A percentile compares a stretch with the other conserved stretches of the same genome.
Conservation (phyloP, 495 filamentous ascomycete species). For the Arthonia radiata region DNA sequence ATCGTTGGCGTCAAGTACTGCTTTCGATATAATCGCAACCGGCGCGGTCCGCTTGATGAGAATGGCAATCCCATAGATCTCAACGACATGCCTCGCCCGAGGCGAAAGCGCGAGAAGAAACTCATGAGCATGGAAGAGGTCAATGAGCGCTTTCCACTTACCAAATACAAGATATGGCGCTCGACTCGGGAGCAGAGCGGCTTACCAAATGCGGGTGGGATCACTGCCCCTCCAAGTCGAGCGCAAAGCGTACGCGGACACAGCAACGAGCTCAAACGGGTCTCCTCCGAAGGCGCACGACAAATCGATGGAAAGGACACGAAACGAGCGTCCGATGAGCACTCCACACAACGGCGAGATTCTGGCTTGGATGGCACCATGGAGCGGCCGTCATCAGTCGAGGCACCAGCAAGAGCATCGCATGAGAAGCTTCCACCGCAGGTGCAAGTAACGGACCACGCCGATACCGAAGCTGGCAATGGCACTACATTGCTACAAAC, state of each 20-base stretch:
- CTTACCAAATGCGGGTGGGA: slow-evolving; percentile 60
- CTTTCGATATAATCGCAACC: slow-evolving; percentile 90
- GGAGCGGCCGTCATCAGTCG: no score
- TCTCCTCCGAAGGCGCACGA: no score
- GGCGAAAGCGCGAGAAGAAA: slow-evolving; percentile 81
- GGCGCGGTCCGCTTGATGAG: slow-evolving; percentile 40
- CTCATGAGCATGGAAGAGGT: slow-evolving; percentile 98
- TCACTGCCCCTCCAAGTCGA: slow-evolving; percentile 46
- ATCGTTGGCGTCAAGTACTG: slow-evolving; percentile 99
- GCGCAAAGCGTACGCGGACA: slow-evolving; percentile 44
- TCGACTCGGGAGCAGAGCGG: slow-evolving; percentile 60
- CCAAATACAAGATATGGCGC: slow-evolving; percentile 92
- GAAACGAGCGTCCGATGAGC: no score
- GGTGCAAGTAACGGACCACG: no score
- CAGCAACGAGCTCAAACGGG: no score
- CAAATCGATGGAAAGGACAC: no score
- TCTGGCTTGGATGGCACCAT: no score
- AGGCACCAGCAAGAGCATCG: no score
- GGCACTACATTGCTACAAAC: no score
- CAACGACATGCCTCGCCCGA: slow-evolving; percentile 46
- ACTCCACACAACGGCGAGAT: no score
- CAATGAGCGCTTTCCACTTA: slow-evolving; percentile 83
- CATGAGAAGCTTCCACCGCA: no score
- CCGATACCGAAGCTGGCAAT: no score
- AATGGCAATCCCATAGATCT: slow-evolving; percentile 76